Evolutionary conservation across 441 rosid species (phyloP).

Genomic region (Populus hybrid): DNA sequence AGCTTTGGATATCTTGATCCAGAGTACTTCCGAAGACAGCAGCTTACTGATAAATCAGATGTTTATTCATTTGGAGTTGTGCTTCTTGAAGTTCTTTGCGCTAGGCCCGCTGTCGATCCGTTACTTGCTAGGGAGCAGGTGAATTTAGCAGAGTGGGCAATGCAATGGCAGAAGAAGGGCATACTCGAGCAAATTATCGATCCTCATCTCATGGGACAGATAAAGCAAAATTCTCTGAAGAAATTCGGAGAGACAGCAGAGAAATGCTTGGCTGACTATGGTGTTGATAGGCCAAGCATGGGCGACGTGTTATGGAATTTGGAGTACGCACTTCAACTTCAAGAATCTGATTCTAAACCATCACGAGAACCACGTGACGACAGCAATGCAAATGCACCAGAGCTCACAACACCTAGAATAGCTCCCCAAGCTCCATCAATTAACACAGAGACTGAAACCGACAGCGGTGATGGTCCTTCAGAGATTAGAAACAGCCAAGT

Average conservation of each 20-base stretch:
- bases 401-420: constrained; percentile 7
- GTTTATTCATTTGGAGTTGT: constrained; percentile 87
- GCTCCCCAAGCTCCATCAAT: constrained; percentile 26
- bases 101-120: constrained; percentile 87
- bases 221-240: constrained; percentile 61
- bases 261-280: constrained; percentile 91
- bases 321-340: constrained; percentile 70
- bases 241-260: constrained; percentile 83
- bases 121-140: constrained; percentile 78
- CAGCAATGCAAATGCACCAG: constrained; percentile 16
- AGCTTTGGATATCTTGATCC: constrained; percentile 95
- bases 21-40: constrained; percentile 85
- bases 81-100: constrained; percentile 79
- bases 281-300: constrained; percentile 84
- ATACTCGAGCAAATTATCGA: constrained; percentile 67
- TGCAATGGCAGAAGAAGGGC: constrained; percentile 85
- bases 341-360: constrained; percentile 59
- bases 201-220: constrained; percentile 51
- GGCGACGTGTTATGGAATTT: constrained; percentile 94
- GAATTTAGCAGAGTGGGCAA: constrained; percentile 90
- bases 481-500: constrained; percentile 56
- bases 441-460: constrained; percentile 26
- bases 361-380: constrained; percentile 30
- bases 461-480: constrained; percentile 37
- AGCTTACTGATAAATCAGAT: constrained; percentile 87